phyloP scores from a whole-genome alignment of 495 filamentous ascomycete species.

The Neurospora tetraspora region DNA sequence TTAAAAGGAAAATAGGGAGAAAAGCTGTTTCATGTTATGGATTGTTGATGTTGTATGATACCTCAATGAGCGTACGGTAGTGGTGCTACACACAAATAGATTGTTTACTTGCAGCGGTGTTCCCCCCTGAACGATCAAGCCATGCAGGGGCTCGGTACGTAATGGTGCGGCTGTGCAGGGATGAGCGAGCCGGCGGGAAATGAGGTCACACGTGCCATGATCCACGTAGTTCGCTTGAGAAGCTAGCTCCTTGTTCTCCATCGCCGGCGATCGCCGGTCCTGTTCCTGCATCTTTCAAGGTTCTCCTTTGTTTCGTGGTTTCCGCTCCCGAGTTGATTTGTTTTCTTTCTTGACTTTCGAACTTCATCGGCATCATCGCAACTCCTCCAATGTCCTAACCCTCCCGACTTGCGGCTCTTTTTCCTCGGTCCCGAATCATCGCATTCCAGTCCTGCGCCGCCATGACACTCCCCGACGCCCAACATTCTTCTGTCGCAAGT shows the following conservation, averaged over 20 bases:
- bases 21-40: neutral
- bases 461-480: slow-evolving; percentile 3
- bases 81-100: neutral
- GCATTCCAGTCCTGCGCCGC: neutral
- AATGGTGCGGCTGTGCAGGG: neutral
- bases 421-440: neutral
- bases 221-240: too few relatives aligned
- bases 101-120: neutral
- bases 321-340: neutral
- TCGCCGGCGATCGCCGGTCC: neutral
- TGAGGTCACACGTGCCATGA: neutral
- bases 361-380: neutral
- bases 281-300: neutral
- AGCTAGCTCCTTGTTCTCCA: neutral
- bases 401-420: neutral
- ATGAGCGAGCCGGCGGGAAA: neutral
- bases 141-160: neutral
- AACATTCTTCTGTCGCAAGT: slow-evolving; percentile 2
- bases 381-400: neutral
- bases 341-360: neutral
- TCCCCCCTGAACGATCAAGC: neutral
- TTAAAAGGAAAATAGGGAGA: neutral
- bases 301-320: neutral
- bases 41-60: neutral
- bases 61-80: neutral